A percentile compares a stretch with the other conserved stretches of the same genome.
These are phyloP conservation scores for Blastobotrys aristatus DNA, from an alignment of 1,139 yeast genomes.

Conservation along the genomic window DNA sequence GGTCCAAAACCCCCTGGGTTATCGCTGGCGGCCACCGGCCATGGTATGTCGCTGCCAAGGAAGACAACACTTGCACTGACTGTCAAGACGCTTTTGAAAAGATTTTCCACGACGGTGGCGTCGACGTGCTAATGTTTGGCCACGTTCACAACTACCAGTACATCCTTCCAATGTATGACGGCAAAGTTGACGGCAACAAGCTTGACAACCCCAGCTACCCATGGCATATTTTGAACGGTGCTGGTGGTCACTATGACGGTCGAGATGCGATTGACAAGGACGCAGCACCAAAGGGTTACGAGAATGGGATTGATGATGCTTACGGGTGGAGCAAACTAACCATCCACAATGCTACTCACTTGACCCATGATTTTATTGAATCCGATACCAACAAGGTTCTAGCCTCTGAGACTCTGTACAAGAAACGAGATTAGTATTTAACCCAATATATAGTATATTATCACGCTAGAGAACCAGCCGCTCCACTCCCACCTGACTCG, in stretches of 20 bases:
- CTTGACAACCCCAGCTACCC: conserved; percentile 30
- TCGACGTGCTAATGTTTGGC: conserved; percentile 30
- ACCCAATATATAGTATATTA: not conserved
- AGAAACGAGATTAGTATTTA: conserved; percentile 15
- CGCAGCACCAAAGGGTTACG: conserved; percentile 7
- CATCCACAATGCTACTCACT: conserved; percentile 49
- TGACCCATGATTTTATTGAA: conserved; percentile 39
- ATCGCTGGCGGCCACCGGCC: conserved; percentile 38
- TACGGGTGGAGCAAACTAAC: conserved; percentile 37
- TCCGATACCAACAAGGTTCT: conserved; percentile 40
- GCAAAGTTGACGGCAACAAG: conserved; percentile 27
- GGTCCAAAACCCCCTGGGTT: conserved; percentile 33
- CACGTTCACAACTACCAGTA: conserved; percentile 33
- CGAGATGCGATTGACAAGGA: conserved; percentile 21
- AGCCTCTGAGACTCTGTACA: conserved; percentile 29
- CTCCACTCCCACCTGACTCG: too few species aligned
- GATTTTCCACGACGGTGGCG: conserved; percentile 24
- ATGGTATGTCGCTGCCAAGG: conserved; percentile 27
- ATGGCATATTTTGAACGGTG: conserved; percentile 32
- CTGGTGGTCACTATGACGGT: conserved; percentile 33
- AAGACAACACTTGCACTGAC: conserved; percentile 22
- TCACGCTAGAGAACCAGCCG: too few species aligned
- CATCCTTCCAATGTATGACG: conserved; percentile 23
- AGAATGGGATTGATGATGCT: conserved; percentile 14
- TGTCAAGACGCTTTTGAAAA: conserved; percentile 32